Evolutionary conservation across 139 green algal genomes (phyloP).

Genomic region (Closterium sp.): DNA sequence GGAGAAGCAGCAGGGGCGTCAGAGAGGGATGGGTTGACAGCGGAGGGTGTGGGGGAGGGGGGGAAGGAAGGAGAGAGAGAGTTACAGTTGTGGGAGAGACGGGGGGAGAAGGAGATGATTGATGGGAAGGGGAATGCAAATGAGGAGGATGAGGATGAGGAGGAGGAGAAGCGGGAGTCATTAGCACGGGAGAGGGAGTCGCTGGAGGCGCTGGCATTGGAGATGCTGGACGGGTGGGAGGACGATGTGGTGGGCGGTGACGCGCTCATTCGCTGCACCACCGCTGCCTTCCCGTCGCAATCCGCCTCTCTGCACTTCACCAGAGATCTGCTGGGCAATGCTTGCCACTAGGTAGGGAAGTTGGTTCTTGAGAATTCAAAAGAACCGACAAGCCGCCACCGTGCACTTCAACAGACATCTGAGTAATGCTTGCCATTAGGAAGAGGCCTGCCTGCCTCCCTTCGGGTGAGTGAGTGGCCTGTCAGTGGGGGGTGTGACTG

Average conservation of each 20-base stretch:
- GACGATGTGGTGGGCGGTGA: not conserved
- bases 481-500: too few species aligned
- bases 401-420: too few species aligned
- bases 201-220: not conserved
- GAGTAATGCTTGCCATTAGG: too few species aligned
- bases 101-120: not conserved
- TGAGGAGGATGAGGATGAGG: not conserved
- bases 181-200: too few species aligned
- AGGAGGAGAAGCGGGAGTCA: not conserved
- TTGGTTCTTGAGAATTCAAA: too few species aligned
- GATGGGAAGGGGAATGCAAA: not conserved
- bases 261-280: not conserved
- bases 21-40: not conserved
- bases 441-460: too few species aligned
- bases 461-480: too few species aligned
- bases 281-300: not conserved
- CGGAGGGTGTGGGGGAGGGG: not conserved
- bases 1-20: not conserved
- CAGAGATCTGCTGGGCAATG: not conserved
- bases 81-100: not conserved
- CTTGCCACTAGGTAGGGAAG: not conserved
- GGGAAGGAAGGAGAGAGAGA: not conserved
- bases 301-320: not conserved
- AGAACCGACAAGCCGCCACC: too few species aligned
- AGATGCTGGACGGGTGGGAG: not conserved